These are phyloP conservation scores for Pleurotus giganteus DNA, from an alignment of 768 basidiomycete species.

Conservation along the genomic window DNA sequence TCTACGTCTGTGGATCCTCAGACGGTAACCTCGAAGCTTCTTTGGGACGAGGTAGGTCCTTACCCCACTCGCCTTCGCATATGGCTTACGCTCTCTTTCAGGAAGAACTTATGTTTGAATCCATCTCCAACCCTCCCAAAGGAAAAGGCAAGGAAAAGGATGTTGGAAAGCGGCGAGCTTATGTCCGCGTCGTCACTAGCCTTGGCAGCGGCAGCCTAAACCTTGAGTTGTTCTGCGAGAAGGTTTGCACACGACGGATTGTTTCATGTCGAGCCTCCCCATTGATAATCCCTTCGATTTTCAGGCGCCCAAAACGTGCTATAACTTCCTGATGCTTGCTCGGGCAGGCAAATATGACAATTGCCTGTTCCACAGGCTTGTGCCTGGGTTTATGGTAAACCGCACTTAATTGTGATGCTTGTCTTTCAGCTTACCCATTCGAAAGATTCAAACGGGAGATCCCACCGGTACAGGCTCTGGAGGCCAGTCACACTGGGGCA, in stretches of 20 bases:
- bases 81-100: slow-evolving; percentile 20
- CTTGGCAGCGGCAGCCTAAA: slow-evolving; percentile 85
- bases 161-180: slow-evolving; percentile 86
- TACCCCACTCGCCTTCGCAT: background rate
- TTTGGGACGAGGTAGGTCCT: slow-evolving; percentile 85
- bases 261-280: background rate
- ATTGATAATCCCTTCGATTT: background rate
- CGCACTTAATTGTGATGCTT: background rate
- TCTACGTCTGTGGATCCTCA: slow-evolving; percentile 88
- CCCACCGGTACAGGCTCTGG: slow-evolving; percentile 95
- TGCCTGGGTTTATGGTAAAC: slow-evolving; percentile 92
- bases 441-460: slow-evolving; percentile 94
- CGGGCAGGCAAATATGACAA: slow-evolving; percentile 88
- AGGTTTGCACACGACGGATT: slow-evolving; percentile 59
- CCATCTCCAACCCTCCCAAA: slow-evolving; percentile 75
- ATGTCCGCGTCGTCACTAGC: slow-evolving; percentile 93
- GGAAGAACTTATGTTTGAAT: slow-evolving; percentile 99
- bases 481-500: slow-evolving; percentile 92
- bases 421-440: slow-evolving; percentile 5
- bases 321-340: slow-evolving; percentile 96
- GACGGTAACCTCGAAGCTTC: slow-evolving; percentile 63
- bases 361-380: slow-evolving; percentile 86
- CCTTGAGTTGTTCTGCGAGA: slow-evolving; percentile 85
- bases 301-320: slow-evolving; percentile 98
- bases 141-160: slow-evolving; percentile 94